These are phyloP conservation scores for Bullera alba DNA, from an alignment of 768 basidiomycete genomes.

Conservation along the genomic window DNA sequence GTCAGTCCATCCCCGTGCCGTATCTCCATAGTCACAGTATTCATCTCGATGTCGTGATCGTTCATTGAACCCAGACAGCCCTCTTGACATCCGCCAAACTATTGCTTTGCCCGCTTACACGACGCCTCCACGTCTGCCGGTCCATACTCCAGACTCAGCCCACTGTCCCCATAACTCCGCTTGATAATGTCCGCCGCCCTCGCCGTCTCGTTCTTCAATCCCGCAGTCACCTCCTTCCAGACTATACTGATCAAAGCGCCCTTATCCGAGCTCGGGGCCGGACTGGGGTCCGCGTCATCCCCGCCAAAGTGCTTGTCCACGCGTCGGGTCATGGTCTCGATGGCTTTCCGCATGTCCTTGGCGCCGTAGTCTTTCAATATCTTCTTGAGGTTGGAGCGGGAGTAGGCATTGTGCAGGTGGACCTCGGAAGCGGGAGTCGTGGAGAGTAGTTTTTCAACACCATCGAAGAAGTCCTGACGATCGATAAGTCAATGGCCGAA, in stretches of 20 bases:
- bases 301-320: constrained; percentile 83
- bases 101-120: constrained; percentile 56
- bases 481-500: background rate
- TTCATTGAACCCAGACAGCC: too few species aligned
- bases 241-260: constrained; percentile 58
- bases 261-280: background rate
- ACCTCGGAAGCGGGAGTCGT: constrained; percentile 72
- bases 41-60: too few species aligned
- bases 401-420: constrained; percentile 66
- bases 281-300: constrained; percentile 62
- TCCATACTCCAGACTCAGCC: constrained; percentile 67
- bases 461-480: constrained; percentile 84
- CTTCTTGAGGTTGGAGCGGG: constrained; percentile 69
- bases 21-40: too few species aligned
- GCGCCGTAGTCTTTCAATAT: constrained; percentile 73
- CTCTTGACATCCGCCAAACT: too few species aligned
- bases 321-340: constrained; percentile 78
- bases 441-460: constrained; percentile 76
- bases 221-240: constrained; percentile 86
- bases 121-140: constrained; percentile 66
- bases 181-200: constrained; percentile 62
- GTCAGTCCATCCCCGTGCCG: too few species aligned
- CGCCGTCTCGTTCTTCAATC: constrained; percentile 66
- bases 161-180: constrained; percentile 71
- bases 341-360: constrained; percentile 82